Base-by-base conservation (phyloP, 805 yeast species). In the Wickerhamomyces silvicola region DNA sequence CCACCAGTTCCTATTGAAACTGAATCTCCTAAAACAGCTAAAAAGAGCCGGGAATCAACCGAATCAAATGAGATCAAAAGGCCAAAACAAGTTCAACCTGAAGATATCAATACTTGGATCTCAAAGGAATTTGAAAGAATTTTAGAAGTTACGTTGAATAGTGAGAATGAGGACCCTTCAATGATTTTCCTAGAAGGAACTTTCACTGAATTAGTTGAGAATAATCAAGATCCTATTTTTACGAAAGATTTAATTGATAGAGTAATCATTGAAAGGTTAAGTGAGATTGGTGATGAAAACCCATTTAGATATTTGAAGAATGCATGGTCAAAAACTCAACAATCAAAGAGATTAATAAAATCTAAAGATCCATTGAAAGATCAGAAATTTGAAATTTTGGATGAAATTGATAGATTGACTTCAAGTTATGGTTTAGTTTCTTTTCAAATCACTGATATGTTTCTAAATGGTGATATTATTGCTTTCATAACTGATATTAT, bases 351-450 rank as follows among this genome's bases (percentile, higher is more conserved):
- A 41, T 37, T 64, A 10, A 38, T 72, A 21, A 57, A 62, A 36
- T 51, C 58, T 28, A 68, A 66, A 43, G 66, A 68, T 36, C 52
- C 61, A 4, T 36, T 56, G 16, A 60, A 58, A 33, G 52, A 53
- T 2, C 47, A 47, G 11, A 72, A 74, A 38, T 22, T 60, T 3
- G 47, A 45, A 6, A 36, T 75, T 6, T 55, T 76, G 31, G 62
- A 67, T 34, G 75, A 75, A 36, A 57, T 72, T 16, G 65, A 71
- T 28, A 54, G 70, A 25, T 59, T 71, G 25, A 50, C 72, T 11
- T 59, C 76, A 10, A 75, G 81, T 17, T 83, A 78, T 54, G 86
- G 84, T 0, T 60, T 78, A 18, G 77, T 82, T 15, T 56, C 78
- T 15, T 78, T 82, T 48, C 85, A 78, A 53, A 70, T 77, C 3